Evolutionary conservation across 352 stramenopile species (phyloP).

Genomic region (Globisporangium paroecandrum): DNA sequence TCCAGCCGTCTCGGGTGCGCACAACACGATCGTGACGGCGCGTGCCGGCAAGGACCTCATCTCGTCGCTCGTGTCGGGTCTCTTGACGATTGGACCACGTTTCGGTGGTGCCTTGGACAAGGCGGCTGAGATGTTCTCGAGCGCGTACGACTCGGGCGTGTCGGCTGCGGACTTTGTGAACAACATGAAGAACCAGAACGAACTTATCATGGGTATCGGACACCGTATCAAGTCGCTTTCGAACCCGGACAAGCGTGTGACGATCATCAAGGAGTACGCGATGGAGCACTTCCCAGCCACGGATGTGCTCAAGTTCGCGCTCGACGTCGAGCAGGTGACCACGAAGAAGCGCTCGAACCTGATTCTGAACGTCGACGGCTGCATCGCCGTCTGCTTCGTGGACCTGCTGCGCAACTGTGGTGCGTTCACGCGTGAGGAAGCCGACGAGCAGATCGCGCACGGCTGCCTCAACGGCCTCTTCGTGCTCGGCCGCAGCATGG

Average conservation of each 20-base stretch:
- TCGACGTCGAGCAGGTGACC: conserved; percentile 95
- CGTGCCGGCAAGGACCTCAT: conserved; percentile 97
- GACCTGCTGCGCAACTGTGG: conserved; percentile 93
- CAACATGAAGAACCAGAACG: conserved; percentile 93
- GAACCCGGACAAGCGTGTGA: conserved; percentile 96
- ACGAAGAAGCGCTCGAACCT: conserved; percentile 97
- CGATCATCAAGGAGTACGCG: conserved; percentile 96
- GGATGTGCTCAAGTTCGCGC: conserved; percentile 93
- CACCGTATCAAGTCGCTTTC: conserved; percentile 94
- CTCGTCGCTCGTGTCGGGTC: conserved; percentile 93
- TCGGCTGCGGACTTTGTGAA: conserved; percentile 91
- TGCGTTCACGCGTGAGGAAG: conserved; percentile 88
- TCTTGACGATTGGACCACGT: conserved; percentile 95
- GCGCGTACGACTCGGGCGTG: conserved; percentile 87
- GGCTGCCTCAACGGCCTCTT: conserved; percentile 96
- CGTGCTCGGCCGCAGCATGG: conserved; percentile 82
- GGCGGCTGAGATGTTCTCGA: conserved; percentile 91
- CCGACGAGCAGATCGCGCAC: conserved; percentile 93
- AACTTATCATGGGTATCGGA: conserved; percentile 97
- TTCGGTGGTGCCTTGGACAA: conserved; percentile 96
- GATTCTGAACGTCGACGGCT: conserved; percentile 98
- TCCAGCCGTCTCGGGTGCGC: conserved; percentile 92
- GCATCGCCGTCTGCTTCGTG: conserved; percentile 96
- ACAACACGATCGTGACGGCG: conserved; percentile 96
- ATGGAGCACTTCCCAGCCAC: conserved; percentile 92